These are phyloP conservation scores for Liriodendron chinense DNA, from an alignment of 164 flowering plant species.

Conservation along the genomic window DNA sequence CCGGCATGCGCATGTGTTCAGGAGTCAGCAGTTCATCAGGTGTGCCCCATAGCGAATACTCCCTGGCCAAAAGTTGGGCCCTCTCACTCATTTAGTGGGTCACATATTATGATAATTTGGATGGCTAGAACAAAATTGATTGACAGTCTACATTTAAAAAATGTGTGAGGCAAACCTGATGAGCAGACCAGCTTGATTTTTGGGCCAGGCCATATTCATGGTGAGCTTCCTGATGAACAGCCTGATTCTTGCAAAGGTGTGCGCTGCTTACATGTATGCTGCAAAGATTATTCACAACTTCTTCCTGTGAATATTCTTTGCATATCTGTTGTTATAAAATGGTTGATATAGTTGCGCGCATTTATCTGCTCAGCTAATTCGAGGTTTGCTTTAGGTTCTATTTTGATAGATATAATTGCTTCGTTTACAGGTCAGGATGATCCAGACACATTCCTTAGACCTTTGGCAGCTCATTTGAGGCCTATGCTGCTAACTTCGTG, in stretches of 20 bases:
- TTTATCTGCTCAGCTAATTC: not conserved
- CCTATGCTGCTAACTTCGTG: conserved; percentile 71
- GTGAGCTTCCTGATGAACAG: not conserved
- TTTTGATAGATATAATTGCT: conserved; percentile 1
- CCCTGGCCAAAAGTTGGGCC: too few species aligned
- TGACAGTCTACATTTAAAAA: not conserved
- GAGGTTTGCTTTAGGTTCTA: conserved; percentile 7
- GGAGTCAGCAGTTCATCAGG: not conserved
- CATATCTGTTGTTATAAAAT: too few species aligned
- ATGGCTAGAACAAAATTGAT: not conserved
- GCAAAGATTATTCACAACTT: not conserved
- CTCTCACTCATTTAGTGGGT: too few species aligned
- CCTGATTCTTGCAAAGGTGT: not conserved
- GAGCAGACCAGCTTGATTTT: not conserved
- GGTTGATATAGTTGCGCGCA: not conserved
- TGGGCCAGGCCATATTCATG: not conserved
- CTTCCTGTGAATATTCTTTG: not conserved
- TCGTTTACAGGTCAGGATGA: conserved; percentile 57
- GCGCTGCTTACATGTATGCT: not conserved
- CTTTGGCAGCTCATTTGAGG: conserved; percentile 67
- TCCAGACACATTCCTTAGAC: conserved; percentile 44
- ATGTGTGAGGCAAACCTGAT: not conserved
- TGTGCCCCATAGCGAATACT: too few species aligned
- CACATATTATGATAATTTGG: too few species aligned
- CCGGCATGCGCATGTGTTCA: not conserved